Evolutionary conservation across 345 rosid species (phyloP).

Genomic region (Arabidopsis suecica): DNA sequence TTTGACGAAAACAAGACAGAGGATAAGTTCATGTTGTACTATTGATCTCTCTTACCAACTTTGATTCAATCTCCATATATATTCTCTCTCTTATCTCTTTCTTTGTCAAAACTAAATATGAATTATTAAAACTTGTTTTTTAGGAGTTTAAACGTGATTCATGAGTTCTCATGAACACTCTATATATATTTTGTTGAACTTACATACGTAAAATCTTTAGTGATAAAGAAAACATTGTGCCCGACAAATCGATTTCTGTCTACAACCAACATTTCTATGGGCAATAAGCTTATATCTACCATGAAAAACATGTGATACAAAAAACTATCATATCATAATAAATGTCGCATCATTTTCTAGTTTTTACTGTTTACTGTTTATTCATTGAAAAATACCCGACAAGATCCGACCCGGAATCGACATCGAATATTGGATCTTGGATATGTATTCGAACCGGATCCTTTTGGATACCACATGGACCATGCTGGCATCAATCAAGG

Average conservation of each 20-base stretch:
- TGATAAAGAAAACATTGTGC: neutral
- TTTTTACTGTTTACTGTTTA: neutral
- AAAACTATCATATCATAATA: slow-evolving; percentile 19
- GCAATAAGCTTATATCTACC: neutral
- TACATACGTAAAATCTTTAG: neutral
- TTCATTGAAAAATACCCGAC: neutral
- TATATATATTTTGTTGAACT: neutral
- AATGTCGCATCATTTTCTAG: neutral
- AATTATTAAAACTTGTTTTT: neutral
- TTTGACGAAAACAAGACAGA: slow-evolving; percentile 67
- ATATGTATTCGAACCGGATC: too few relatives aligned
- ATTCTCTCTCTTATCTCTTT: neutral
- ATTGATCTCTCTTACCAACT: slow-evolving; percentile 44
- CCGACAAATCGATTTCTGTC: neutral
- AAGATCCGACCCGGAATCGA: too few relatives aligned
- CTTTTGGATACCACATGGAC: too few relatives aligned
- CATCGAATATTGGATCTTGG: too few relatives aligned
- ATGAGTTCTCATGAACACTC: neutral
- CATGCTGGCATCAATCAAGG: too few relatives aligned
- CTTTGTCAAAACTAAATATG: neutral
- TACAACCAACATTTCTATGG: neutral
- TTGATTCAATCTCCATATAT: neutral
- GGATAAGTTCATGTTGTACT: slow-evolving; percentile 61
- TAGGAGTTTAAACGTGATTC: slow-evolving; percentile 1
- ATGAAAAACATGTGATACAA: slow-evolving; percentile 3